Percentiles rank a stretch among this genome's conserved stretches.
Evolutionary conservation across 257 asterid genomes (phyloP).

Genomic region (Plantago ovata): DNA sequence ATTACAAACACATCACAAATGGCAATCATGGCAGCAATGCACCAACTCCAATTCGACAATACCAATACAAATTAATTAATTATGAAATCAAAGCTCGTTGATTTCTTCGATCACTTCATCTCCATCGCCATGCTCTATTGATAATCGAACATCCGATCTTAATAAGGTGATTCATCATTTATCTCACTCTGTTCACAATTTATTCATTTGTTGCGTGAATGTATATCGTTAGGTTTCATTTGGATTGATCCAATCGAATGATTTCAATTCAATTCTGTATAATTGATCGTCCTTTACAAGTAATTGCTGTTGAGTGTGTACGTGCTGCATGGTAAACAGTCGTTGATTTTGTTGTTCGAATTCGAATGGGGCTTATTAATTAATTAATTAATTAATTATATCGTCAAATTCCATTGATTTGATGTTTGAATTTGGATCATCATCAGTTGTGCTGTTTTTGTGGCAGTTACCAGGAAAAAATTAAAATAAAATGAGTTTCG

Average conservation of each 20-base stretch:
- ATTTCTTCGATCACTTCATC: too few species aligned
- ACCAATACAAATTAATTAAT: too few species aligned
- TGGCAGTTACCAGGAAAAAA: constrained; percentile 24
- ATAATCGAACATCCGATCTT: not conserved
- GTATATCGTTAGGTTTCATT: not conserved
- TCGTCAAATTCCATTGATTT: not conserved
- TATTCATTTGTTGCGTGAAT: not conserved
- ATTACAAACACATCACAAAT: not conserved
- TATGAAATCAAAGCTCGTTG: too few species aligned
- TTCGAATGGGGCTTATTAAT: too few species aligned
- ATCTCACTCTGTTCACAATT: not conserved
- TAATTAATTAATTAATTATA: not conserved
- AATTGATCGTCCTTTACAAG: too few species aligned
- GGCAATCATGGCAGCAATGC: too few species aligned
- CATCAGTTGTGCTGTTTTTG: not conserved
- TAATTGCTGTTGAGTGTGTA: not conserved
- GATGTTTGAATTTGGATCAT: not conserved
- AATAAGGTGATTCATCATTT: not conserved
- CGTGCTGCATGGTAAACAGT: constrained; percentile 7
- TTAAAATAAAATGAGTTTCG: constrained; percentile 70
- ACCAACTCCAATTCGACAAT: too few species aligned
- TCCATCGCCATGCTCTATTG: not conserved
- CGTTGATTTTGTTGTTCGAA: too few species aligned
- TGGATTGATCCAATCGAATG: not conserved
- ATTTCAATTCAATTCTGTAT: too few species aligned